phyloP scores from a whole-genome alignment of 192 early-diverging fungal genomes.

The Lobulomyces angularis region DNA sequence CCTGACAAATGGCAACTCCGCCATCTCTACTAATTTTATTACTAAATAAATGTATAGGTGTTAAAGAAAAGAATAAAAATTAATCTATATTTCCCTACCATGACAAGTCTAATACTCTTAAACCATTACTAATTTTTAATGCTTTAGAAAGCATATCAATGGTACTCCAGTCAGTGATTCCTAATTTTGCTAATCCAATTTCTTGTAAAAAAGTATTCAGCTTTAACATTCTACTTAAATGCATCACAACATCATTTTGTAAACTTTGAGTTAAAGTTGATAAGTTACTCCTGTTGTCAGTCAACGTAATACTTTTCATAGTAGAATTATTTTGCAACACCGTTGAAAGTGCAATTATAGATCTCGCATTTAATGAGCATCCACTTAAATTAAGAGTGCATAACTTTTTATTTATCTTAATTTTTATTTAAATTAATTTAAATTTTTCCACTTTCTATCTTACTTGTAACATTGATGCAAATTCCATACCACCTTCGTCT shows the following conservation, averaged over 20 bases:
- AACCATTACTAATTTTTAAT: slow-evolving; percentile 12
- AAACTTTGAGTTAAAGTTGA: slow-evolving; percentile 19
- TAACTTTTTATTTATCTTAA: slow-evolving; percentile 23
- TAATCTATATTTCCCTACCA: slow-evolving; percentile 12
- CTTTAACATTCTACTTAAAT: slow-evolving; percentile 17
- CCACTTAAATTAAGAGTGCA: slow-evolving; percentile 8
- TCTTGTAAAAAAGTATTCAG: slow-evolving; percentile 16
- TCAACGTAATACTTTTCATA: slow-evolving; percentile 16
- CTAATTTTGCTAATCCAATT: slow-evolving; percentile 21
- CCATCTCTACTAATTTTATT: slow-evolving; percentile 37
- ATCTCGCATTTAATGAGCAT: slow-evolving; percentile 11
- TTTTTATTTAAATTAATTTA: neutral
- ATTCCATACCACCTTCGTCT: slow-evolving; percentile 28
- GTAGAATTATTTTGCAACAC: slow-evolving; percentile 26
- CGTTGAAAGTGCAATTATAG: slow-evolving; percentile 28
- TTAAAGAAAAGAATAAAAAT: neutral
- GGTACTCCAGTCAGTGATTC: slow-evolving; percentile 25
- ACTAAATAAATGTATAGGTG: slow-evolving; percentile 7
- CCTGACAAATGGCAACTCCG: slow-evolving; percentile 23
- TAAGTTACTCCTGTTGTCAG: slow-evolving; percentile 20
- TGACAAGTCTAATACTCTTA: slow-evolving; percentile 20
- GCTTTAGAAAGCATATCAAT: slow-evolving; percentile 15
- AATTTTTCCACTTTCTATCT: neutral
- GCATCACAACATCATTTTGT: slow-evolving; percentile 23
- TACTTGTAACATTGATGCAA: slow-evolving; percentile 31